Conservation (phyloP, 345 rosid genomes). For the Luvunga scandens region DNA sequence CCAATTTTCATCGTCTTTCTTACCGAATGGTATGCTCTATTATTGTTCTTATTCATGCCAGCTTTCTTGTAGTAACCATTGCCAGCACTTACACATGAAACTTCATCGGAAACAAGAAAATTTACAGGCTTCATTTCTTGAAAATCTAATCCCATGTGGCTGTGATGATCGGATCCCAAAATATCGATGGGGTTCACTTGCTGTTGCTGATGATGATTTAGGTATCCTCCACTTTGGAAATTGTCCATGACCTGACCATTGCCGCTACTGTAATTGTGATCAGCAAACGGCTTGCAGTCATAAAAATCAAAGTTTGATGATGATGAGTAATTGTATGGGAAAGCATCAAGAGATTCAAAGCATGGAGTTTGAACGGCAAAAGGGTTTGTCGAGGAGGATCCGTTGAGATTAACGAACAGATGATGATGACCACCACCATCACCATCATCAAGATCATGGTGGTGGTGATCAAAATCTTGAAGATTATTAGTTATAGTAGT, state of each 20-base stretch:
- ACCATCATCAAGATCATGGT: conserved; percentile 39
- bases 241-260: conserved; percentile 50
- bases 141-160: conserved; percentile 32
- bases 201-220: neutral
- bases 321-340: conserved; percentile 33
- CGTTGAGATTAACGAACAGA: conserved; percentile 33
- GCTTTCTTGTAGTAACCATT: conserved; percentile 30
- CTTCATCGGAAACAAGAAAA: conserved; percentile 54
- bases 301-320: conserved; percentile 36
- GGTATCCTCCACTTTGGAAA: conserved; percentile 34
- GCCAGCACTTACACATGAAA: conserved; percentile 44
- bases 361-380: conserved; percentile 34
- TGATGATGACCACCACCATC: no score
- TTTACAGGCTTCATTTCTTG: conserved; percentile 44
- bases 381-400: conserved; percentile 46
- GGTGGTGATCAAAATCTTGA: conserved; percentile 50
- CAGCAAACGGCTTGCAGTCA: conserved; percentile 57
- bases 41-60: conserved; percentile 27
- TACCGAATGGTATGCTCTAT: conserved; percentile 29
- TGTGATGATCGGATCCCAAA: conserved; percentile 33
- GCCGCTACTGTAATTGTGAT: conserved; percentile 14
- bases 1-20: conserved; percentile 45
- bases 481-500: conserved; percentile 10
- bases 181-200: conserved; percentile 23
- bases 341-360: conserved; percentile 47